phyloP scores from a whole-genome alignment of 257 asterid species.

The Nicotiana noctiflora region DNA sequence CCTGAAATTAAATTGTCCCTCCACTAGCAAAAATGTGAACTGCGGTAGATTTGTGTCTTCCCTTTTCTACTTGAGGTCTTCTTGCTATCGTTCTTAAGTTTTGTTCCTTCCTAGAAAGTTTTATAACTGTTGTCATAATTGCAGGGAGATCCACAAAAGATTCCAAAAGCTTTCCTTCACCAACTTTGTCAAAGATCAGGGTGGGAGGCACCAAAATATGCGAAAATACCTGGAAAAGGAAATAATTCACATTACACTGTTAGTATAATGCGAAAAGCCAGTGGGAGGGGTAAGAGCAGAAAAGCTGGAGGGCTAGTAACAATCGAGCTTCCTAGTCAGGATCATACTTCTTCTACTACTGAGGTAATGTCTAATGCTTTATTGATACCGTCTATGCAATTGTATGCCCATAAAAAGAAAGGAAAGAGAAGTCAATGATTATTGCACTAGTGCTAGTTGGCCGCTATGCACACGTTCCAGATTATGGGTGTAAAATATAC shows the following conservation, averaged over 20 bases:
- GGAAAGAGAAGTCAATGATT: slow-evolving; percentile 3
- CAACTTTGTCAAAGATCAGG: slow-evolving; percentile 94
- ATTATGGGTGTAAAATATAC: neutral
- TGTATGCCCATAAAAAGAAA: neutral
- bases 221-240: slow-evolving; percentile 48
- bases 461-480: neutral
- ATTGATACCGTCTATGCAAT: neutral
- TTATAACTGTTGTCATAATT: slow-evolving; percentile 17
- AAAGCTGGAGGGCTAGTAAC: slow-evolving; percentile 91
- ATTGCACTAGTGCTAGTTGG: neutral
- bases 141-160: slow-evolving; percentile 81
- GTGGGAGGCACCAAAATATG: slow-evolving; percentile 95
- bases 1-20: neutral
- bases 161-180: slow-evolving; percentile 96
- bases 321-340: slow-evolving; percentile 63
- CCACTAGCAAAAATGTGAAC: neutral
- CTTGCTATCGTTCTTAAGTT: slow-evolving; percentile 12
- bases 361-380: slow-evolving; percentile 49
- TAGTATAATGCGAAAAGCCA: slow-evolving; percentile 78
- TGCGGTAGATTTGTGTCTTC: neutral
- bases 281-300: slow-evolving; percentile 97
- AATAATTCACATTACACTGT: slow-evolving; percentile 52
- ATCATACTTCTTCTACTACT: slow-evolving; percentile 39
- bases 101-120: slow-evolving; percentile 7
- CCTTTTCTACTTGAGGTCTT: slow-evolving; percentile 7